phyloP scores from a whole-genome alignment of 495 filamentous ascomycete species.

The Viridothelium virens region DNA sequence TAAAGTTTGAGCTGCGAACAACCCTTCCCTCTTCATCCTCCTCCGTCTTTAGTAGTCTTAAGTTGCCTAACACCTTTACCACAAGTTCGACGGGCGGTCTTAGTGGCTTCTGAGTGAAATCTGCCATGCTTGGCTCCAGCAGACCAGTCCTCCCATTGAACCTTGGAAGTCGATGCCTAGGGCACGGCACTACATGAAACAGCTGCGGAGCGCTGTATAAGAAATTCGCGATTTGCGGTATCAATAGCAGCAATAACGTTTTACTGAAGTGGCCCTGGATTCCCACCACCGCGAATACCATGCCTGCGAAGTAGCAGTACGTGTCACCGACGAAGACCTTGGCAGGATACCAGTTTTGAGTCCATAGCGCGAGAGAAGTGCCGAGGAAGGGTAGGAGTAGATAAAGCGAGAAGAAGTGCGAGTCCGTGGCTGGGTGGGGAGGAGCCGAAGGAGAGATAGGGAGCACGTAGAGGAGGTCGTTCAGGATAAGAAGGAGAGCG shows the following conservation, averaged over 20 bases:
- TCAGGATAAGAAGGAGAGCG: conserved; percentile 70
- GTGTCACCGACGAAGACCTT: conserved; percentile 96
- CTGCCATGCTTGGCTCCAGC: conserved; percentile 73
- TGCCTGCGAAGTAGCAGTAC: conserved; percentile 98
- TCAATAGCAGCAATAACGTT: conserved; percentile 80
- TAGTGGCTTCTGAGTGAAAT: conserved; percentile 67
- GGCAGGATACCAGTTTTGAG: conserved; percentile 94
- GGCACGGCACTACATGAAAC: conserved; percentile 81
- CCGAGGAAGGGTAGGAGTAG: conserved; percentile 90
- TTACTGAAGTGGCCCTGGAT: conserved; percentile 98
- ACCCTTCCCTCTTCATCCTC: conserved; percentile 61
- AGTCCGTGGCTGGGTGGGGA: conserved; percentile 88
- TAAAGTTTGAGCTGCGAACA: conserved; percentile 79
- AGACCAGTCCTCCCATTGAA: conserved; percentile 79
- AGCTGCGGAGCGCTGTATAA: conserved; percentile 87
- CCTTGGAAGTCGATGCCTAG: conserved; percentile 78
- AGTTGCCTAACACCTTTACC: conserved; percentile 54
- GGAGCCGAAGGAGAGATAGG: conserved; percentile 46
- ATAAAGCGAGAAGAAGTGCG: conserved; percentile 91
- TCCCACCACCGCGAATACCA: conserved; percentile 95
- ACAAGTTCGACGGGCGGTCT: conserved; percentile 48
- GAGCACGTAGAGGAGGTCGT: conserved; percentile 73
- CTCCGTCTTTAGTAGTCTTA: conserved; percentile 58
- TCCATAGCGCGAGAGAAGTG: conserved; percentile 76
- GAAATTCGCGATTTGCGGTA: conserved; percentile 96